Percentiles rank a stretch among this genome's conserved stretches.
phyloP scores from a whole-genome alignment of 2,329 filamentous ascomycete species.

The Lecanicillium sp. region DNA sequence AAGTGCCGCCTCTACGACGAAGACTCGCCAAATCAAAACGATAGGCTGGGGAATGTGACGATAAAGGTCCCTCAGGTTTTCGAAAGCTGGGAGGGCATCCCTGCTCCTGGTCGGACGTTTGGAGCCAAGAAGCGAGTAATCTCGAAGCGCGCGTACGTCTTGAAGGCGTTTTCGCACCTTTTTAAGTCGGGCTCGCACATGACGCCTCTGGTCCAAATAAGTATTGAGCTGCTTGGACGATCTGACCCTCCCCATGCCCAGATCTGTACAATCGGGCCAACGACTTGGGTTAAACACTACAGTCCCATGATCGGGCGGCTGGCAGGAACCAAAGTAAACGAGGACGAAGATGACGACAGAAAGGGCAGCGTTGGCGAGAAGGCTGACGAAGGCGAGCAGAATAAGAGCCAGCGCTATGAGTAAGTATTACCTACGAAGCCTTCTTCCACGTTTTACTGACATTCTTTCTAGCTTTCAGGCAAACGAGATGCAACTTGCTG shows the following conservation, averaged over 20 bases:
- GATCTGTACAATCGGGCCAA: constrained; percentile 72
- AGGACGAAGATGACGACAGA: constrained; percentile 43
- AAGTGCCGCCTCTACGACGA: constrained; percentile 89
- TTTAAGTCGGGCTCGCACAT: constrained; percentile 56
- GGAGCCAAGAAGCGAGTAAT: constrained; percentile 75
- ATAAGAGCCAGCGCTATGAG: constrained; percentile 62
- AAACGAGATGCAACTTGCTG: constrained; percentile 78
- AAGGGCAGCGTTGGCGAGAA: constrained; percentile 12
- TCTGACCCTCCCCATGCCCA: constrained; percentile 61
- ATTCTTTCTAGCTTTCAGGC: constrained; percentile 70
- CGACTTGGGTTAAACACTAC: constrained; percentile 73
- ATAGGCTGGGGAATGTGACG: constrained; percentile 80
- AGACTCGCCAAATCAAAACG: constrained; percentile 77
- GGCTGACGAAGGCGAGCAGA: constrained; percentile 37
- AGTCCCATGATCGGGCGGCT: constrained; percentile 83
- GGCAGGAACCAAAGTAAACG: constrained; percentile 60
- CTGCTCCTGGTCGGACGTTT: constrained; percentile 49
- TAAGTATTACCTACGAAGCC: constrained; percentile 29
- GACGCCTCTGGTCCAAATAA: constrained; percentile 62
- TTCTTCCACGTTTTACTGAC: not conserved
- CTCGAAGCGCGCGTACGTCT: constrained; percentile 76
- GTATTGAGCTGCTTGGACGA: constrained; percentile 67
- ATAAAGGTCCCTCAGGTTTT: constrained; percentile 52
- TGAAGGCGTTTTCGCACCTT: constrained; percentile 59
- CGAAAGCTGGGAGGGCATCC: constrained; percentile 61